These are phyloP conservation scores for Aspergillus olivimuriae DNA, from an alignment of 495 filamentous ascomycete genomes.

Conservation along the genomic window DNA sequence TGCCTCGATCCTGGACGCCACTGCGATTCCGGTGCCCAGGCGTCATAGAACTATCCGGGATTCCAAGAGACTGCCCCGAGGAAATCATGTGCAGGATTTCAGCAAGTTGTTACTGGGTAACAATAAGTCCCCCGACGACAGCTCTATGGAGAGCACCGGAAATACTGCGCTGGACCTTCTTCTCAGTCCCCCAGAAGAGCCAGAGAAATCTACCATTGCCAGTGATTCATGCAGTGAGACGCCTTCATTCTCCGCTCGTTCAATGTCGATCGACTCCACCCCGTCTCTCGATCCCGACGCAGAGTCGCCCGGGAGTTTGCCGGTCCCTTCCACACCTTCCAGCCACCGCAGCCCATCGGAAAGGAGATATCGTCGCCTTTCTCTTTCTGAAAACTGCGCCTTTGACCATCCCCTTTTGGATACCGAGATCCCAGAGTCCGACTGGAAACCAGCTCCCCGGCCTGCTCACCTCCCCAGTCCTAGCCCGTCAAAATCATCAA, in stretches of 20 bases:
- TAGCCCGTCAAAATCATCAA: constrained; percentile 16
- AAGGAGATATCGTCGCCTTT: constrained; percentile 31
- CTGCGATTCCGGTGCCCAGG: constrained; percentile 37
- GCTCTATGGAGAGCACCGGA: constrained; percentile 19
- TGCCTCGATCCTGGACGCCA: constrained; percentile 39
- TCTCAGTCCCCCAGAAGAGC: constrained; percentile 42
- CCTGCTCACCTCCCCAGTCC: constrained; percentile 16
- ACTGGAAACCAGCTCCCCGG: constrained; percentile 17
- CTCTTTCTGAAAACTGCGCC: constrained; percentile 46
- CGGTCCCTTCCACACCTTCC: constrained; percentile 27
- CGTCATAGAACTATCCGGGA: constrained; percentile 25
- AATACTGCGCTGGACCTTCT: constrained; percentile 38
- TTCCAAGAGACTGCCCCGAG: constrained; percentile 31
- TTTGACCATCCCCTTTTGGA: constrained; percentile 52
- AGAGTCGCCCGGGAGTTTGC: constrained; percentile 40
- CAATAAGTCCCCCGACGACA: constrained; percentile 27
- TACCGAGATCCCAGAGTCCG: constrained; percentile 26
- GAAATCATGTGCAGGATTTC: constrained; percentile 42
- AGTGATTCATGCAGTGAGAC: constrained; percentile 36
- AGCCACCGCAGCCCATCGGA: constrained; percentile 38
- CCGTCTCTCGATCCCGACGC: constrained; percentile 54
- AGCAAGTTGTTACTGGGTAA: constrained; percentile 38
- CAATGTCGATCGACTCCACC: constrained; percentile 54
- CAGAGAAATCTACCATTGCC: constrained; percentile 23
- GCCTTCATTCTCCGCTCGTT: constrained; percentile 38